Conservation (phyloP, 2,329 filamentous ascomycete genomes). For the Alternaria incomplexa region DNA sequence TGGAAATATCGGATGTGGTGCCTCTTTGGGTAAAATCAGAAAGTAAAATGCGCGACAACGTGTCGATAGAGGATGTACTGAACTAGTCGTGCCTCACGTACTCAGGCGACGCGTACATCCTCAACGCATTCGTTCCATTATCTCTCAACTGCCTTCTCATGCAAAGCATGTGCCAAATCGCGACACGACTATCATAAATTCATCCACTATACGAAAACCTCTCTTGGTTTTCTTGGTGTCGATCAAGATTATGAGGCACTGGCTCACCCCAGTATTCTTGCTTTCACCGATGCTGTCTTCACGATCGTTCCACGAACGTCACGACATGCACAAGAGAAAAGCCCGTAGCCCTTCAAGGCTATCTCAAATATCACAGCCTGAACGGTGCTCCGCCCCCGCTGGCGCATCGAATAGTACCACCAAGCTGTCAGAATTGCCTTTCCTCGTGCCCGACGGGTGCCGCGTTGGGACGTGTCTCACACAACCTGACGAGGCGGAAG, state of each 20-base stretch:
- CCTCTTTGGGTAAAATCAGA: not conserved
- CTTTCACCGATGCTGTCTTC: not conserved
- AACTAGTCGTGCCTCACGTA: not conserved
- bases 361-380: constrained; percentile 1
- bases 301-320: constrained; percentile 6
- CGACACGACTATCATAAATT: not conserved
- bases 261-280: not conserved
- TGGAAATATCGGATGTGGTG: not conserved
- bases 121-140: not conserved
- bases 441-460: constrained; percentile 13
- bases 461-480: constrained; percentile 3
- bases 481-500: constrained; percentile 1
- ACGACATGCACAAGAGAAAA: not conserved
- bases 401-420: constrained; percentile 23
- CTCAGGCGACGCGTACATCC: not conserved
- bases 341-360: not conserved
- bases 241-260: not conserved
- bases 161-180: not conserved
- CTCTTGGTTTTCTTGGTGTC: not conserved
- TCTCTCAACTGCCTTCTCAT: not conserved
- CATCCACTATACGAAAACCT: not conserved
- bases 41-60: not conserved
- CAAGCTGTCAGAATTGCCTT: constrained; percentile 34
- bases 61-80: not conserved
- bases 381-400: not conserved